Conservation (phyloP, 2,329 filamentous ascomycete species). For the Botrytis sinoallii region DNA sequence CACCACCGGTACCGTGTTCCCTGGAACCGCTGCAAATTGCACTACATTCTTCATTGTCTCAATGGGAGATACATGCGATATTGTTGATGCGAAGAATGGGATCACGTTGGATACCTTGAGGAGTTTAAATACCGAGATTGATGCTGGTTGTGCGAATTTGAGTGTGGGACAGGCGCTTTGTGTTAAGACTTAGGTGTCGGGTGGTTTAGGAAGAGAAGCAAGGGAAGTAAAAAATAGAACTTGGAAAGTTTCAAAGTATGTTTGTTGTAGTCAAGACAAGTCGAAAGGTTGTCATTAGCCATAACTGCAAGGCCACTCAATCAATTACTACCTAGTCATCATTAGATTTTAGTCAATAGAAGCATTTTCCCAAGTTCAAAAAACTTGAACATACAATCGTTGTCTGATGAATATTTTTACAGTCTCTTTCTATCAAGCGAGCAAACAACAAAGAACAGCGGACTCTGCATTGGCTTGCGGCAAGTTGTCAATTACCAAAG, state of each 20-base stretch:
- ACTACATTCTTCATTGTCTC: not conserved
- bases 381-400: not conserved
- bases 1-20: not conserved
- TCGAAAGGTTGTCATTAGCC: not conserved
- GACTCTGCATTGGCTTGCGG: not conserved
- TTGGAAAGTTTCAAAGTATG: not conserved
- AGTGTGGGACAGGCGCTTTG: not conserved
- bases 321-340: fast-evolving
- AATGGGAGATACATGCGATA: not conserved
- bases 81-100: not conserved
- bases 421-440: not conserved
- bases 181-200: not conserved
- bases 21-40: not conserved
- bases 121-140: not conserved
- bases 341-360: not conserved
- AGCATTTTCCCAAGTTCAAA: not conserved
- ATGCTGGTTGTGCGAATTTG: not conserved
- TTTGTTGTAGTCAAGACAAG: no score
- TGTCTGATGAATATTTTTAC: not conserved
- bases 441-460: not conserved
- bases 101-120: not conserved
- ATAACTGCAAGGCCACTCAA: not conserved
- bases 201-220: not conserved
- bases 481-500: not conserved
- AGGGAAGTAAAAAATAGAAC: not conserved